Evolutionary conservation across 768 basidiomycete species (phyloP), one percentile per base, ranked within the genome.

Genomic region (Cystobasidium tubakii): DNA sequence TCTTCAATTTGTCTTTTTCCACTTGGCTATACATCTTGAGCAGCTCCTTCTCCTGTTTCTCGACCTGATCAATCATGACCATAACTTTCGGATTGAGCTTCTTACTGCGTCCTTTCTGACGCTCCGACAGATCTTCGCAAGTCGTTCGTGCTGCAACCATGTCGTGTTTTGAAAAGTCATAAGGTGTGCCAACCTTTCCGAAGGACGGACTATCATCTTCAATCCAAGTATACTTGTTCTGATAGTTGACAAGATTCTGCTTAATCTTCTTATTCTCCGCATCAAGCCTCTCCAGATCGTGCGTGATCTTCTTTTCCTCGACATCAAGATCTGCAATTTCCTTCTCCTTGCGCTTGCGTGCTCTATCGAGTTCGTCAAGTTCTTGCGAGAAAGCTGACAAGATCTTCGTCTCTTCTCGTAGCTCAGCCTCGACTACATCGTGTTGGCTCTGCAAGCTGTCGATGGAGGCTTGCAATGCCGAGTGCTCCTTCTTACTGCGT

Each of bases 11-110:
- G 82, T 99, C 96, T 78, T 90, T 89, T 79, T 91, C 81, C 0
- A 98, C 93, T 1, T 89, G 91, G 1, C 85, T 80, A 80, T 98
- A 85, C 87, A 90, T 97, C 84, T 90, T 92, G 81, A 87, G 89
- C 57, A 96, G 83, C n/a, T 86, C 86, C 0, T 85, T 81, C 81
- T 99, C 95, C 78, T 89, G 88, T 84, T 95, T 96, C 84, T 98
- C 96, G 57, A 94, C 91, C 92, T 86, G 89, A 77, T 96, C 95
- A 63, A 97, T 91, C 90, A 94, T 94, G 77, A 89, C 91, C 84
- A 96, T 87, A 57, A 92, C 93, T 81, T 95, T 96, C 1, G 89
- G 88, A 78, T 99, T 98, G 78, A 98, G 85, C 81, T 94, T 96
- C 83, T 92, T 92, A 83, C 92, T 94, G 88, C 92, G 88, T 25